phyloP scores from a whole-genome alignment of 495 filamentous ascomycete genomes.

The Trypethelium eluteriae region DNA sequence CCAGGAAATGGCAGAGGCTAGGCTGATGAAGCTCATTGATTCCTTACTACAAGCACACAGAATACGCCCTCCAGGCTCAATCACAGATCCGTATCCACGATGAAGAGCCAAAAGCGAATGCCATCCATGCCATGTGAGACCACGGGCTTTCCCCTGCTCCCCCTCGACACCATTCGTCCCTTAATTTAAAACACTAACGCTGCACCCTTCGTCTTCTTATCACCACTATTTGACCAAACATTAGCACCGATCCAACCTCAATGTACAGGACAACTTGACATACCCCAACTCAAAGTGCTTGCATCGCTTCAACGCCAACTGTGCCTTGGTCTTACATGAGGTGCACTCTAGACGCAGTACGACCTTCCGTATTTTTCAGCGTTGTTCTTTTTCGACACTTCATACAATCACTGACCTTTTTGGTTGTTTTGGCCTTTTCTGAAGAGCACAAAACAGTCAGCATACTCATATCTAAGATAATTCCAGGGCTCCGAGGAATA shows the following conservation, averaged over 20 bases:
- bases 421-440: constrained; percentile 99
- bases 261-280: constrained; percentile 32
- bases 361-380: constrained; percentile 53
- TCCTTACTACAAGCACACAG: not conserved
- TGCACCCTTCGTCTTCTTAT: constrained; percentile 99
- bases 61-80: not conserved
- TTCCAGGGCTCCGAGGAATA: too few relatives aligned
- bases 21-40: not conserved
- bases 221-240: constrained; percentile 59
- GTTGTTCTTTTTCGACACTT: too few relatives aligned
- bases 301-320: constrained; percentile 95
- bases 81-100: not conserved
- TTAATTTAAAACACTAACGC: constrained; percentile 84
- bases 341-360: constrained; percentile 96
- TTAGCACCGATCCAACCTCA: constrained; percentile 15
- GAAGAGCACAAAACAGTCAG: too few relatives aligned
- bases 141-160: not conserved
- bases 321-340: constrained; percentile 94
- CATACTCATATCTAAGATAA: too few relatives aligned
- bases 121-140: not conserved
- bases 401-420: constrained; percentile 61
- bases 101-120: not conserved
- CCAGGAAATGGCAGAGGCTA: too few relatives aligned
- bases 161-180: not conserved
- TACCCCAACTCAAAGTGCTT: constrained; percentile 99